Base-by-base conservation (phyloP, 2,329 filamentous ascomycete genomes). In the Gremmenia infestans region DNA sequence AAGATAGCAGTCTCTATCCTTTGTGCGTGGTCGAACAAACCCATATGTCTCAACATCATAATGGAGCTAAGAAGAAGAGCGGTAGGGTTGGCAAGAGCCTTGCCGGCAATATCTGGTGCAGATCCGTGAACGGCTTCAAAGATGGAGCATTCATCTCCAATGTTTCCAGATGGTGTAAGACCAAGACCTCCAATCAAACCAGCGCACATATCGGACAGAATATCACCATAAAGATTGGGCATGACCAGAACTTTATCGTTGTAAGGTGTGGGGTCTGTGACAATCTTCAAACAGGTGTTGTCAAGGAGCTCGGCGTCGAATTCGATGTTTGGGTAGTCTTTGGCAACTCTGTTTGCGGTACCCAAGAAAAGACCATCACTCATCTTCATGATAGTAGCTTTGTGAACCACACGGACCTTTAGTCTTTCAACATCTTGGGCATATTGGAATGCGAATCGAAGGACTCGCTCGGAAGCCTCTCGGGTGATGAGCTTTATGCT, bases 381-480 rank as follows among this genome's bases (percentile, higher is more conserved):
- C 90, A 97, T 96, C 86, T 99, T 99, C 94, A 99, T 99, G 80
- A 99, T 99, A 72, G 94, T 97, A 74, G 94, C 94, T 85, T 99
- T 99, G 88, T 99, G 94, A 63, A 97, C 92, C 58, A 91, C 93
- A 71, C 92, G 91, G 70, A 97, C 93, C 88, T 97, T 97, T 73
- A 86, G 92, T 81, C 90, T 89, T 77, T 92, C 91, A 71, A 97
- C 88, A 68, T 90, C 85, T 76, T 94, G 83, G 67, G 94, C 94
- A 74, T 99, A 91, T 80, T 99, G 93, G 86, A 99, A 99, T 69
- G 95, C 94, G 75, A 91, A 99, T 72, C 92, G 88, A 65, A 97
- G 85, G 54, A 99, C 94, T 68, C 94, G 88, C 85, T 99, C 94
- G 65, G 86, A 92, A 63, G 94, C 94, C 73, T 92, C 91, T 65